phyloP scores from a whole-genome alignment of 768 basidiomycete species.

The Leccinum obscurum region DNA sequence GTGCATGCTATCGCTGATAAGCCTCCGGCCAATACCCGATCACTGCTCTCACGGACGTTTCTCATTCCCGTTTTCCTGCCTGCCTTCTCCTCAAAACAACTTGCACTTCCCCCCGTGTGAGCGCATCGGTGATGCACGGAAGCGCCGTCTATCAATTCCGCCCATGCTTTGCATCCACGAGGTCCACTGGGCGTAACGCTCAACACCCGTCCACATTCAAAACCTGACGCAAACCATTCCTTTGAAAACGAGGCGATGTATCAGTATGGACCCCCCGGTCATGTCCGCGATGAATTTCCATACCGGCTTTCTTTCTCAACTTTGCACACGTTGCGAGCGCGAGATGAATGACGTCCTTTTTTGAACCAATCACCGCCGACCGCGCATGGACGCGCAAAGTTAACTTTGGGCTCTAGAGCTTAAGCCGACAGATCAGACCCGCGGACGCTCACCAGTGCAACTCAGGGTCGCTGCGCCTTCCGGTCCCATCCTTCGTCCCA shows the following conservation, averaged over 20 bases:
- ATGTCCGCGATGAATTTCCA: slow-evolving; percentile 94
- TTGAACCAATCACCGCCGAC: slow-evolving; percentile 53
- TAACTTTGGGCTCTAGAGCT: background rate
- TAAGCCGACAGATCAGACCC: background rate
- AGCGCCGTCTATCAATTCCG: slow-evolving; percentile 55
- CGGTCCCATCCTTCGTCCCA: slow-evolving; percentile 84
- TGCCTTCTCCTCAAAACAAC: slow-evolving; percentile 74
- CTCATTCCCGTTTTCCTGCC: slow-evolving; percentile 72
- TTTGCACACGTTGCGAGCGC: slow-evolving; percentile 84
- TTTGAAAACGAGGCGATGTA: slow-evolving; percentile 29
- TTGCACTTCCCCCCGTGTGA: slow-evolving; percentile 87
- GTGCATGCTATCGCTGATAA: slow-evolving; percentile 5
- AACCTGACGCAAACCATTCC: background rate
- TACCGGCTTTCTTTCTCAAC: slow-evolving; percentile 71
- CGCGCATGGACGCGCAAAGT: background rate
- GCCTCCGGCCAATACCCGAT: slow-evolving; percentile 47
- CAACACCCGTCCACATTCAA: background rate
- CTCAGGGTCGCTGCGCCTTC: slow-evolving; percentile 80
- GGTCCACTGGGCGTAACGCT: slow-evolving; percentile 12
- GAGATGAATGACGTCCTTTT: slow-evolving; percentile 91
- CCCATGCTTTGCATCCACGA: slow-evolving; percentile 53
- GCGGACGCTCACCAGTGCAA: slow-evolving; percentile 66
- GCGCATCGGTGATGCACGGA: slow-evolving; percentile 88
- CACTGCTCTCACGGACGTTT: slow-evolving; percentile 61
- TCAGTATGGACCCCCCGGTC: slow-evolving; percentile 47